Evolutionary conservation across 495 filamentous ascomycete species (phyloP).

Genomic region (Xylaria nigripes): DNA sequence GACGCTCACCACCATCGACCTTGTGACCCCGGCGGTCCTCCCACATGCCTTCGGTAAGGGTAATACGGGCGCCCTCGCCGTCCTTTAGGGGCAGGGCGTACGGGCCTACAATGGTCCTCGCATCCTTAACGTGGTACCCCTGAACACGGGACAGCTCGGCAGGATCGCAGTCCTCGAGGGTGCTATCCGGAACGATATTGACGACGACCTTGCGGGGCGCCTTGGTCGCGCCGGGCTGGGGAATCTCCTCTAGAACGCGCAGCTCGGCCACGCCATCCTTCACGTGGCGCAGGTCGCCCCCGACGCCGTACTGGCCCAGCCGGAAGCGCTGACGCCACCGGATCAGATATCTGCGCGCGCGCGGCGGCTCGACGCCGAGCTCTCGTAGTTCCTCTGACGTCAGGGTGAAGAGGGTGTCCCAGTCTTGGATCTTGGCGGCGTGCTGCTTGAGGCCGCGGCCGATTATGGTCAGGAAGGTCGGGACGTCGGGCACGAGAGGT

Average conservation of each 20-base stretch:
- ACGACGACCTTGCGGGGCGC: slow-evolving; percentile 44
- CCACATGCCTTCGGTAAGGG: slow-evolving; percentile 79
- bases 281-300: slow-evolving; percentile 68
- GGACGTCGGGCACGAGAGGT: slow-evolving; percentile 75
- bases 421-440: slow-evolving; percentile 72
- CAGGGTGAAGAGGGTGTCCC: slow-evolving; percentile 79
- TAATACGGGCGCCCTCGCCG: slow-evolving; percentile 53
- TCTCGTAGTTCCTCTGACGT: slow-evolving; percentile 69
- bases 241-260: slow-evolving; percentile 49
- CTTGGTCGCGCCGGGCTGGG: slow-evolving; percentile 19
- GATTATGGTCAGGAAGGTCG: slow-evolving; percentile 86
- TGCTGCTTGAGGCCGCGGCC: slow-evolving; percentile 77
- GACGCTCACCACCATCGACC: slow-evolving; percentile 92
- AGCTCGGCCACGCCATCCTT: slow-evolving; percentile 63
- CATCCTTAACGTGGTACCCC: slow-evolving; percentile 57
- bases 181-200: slow-evolving; percentile 56
- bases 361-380: slow-evolving; percentile 77
- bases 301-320: slow-evolving; percentile 63
- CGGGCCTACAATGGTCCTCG: slow-evolving; percentile 60
- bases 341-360: slow-evolving; percentile 72
- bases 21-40: slow-evolving; percentile 75
- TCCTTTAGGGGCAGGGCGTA: slow-evolving; percentile 58
- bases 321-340: slow-evolving; percentile 79
- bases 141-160: slow-evolving; percentile 44
- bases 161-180: slow-evolving; percentile 34